Percentiles rank a stretch among this genome's conserved stretches.
These are phyloP conservation scores for Ailanthus altissimus DNA, from an alignment of 345 rosid genomes.

Conservation along the genomic window DNA sequence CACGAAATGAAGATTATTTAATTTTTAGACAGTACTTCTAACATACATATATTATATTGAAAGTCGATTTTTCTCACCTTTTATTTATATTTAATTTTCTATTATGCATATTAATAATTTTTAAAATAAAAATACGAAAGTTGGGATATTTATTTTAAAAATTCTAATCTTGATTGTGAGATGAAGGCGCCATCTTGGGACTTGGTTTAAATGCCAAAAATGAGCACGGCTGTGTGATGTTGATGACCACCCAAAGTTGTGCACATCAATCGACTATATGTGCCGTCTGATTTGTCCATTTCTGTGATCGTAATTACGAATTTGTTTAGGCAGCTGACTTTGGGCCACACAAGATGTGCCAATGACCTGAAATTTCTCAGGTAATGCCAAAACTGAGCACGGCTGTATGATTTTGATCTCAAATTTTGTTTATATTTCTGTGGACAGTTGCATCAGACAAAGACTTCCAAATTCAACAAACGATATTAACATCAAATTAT, in stretches of 20 bases:
- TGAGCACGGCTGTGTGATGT: background rate
- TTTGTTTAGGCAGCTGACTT: background rate
- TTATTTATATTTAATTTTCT: too few relatives aligned
- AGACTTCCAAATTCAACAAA: background rate
- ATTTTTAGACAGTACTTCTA: too few relatives aligned
- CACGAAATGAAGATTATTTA: too few relatives aligned
- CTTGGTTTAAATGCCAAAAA: background rate
- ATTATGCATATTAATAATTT: too few relatives aligned
- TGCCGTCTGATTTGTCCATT: constrained; percentile 1
- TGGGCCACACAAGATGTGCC: background rate
- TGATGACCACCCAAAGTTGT: background rate
- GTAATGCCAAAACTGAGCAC: constrained; percentile 4
- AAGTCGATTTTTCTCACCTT: too few relatives aligned
- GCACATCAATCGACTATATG: background rate
- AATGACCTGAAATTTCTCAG: background rate
- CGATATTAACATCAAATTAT: too few relatives aligned
- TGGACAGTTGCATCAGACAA: background rate
- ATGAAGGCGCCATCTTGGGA: background rate
- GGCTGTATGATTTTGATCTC: constrained; percentile 12
- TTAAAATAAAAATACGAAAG: too few relatives aligned
- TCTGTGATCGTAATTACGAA: background rate
- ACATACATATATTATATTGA: too few relatives aligned
- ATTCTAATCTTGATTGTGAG: too few relatives aligned
- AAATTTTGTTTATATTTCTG: background rate
- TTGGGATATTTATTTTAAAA: too few relatives aligned